Percentiles rank a stretch among this genome's conserved stretches.
These are phyloP conservation scores for Luffa aegyptiaca DNA, from an alignment of 306 rosid genomes.

Conservation along the genomic window DNA sequence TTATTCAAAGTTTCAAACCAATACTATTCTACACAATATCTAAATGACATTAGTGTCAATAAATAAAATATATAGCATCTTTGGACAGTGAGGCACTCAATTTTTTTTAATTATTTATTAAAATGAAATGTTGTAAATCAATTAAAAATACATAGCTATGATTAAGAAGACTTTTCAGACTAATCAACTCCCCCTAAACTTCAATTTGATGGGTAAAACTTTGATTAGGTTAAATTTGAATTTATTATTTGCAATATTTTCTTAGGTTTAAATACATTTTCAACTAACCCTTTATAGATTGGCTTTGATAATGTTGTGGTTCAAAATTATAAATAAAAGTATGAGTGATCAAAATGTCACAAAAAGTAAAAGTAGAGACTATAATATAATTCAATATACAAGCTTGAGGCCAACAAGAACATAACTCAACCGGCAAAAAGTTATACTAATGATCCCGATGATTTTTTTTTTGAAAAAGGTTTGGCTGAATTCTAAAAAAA, in stretches of 20 bases:
- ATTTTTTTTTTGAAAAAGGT: too few relatives aligned
- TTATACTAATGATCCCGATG: too few relatives aligned
- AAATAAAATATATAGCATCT: background rate
- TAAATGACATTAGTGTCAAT: background rate
- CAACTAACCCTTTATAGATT: background rate
- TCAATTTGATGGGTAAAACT: background rate
- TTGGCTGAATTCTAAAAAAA: too few relatives aligned
- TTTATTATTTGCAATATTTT: background rate
- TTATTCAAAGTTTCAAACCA: background rate
- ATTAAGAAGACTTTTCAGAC: background rate
- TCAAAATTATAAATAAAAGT: background rate
- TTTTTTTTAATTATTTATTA: background rate
- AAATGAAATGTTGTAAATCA: background rate
- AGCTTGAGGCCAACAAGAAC: too few relatives aligned
- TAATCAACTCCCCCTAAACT: background rate
- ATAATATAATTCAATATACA: too few relatives aligned
- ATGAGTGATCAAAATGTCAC: background rate
- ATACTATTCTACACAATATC: background rate
- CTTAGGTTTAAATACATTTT: background rate
- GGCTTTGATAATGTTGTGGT: background rate
- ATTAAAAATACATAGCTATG: background rate
- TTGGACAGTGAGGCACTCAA: background rate
- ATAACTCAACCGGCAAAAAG: too few relatives aligned
- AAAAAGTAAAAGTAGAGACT: background rate
- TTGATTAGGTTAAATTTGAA: background rate